Evolutionary conservation across 192 early-diverging fungal genomes (phyloP), one percentile per base, ranked within the genome.

Genomic region (Phlyctochytrium arcticum): DNA sequence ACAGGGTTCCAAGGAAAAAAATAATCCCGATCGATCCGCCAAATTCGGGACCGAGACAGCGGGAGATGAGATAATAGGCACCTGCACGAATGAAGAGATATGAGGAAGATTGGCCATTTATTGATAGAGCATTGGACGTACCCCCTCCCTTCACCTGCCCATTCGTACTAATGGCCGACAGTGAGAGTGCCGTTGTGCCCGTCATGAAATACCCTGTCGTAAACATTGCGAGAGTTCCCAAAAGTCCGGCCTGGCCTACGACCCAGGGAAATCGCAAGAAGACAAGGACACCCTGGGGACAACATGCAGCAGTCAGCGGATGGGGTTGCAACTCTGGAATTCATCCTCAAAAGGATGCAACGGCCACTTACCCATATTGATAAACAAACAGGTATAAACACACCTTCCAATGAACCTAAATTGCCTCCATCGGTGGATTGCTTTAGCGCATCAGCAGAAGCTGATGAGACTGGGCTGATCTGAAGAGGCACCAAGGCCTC

Each of bases 11-110:
- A 5, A 72, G 21, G 47, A 69, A 78, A 34, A 78, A 75, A 10
- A 78, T n/a, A 31, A 66, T 54, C 5, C 69, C 75, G 21, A 78
- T 67, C 19, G 53, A 31, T 12, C 76, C 76, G 10, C 76, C 76
- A 31, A 78, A 60, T 31, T 76, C 76, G 23, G 60, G 70, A 21
- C 76, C 76, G 17, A 78, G 60, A 12, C 36, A 49, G 17, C 72
- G 44, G 0, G 54, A 61, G 4, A 78, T 63, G 24, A 78, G 8
- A 54, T 72, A 78, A 29, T 78, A 78, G 21, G 74, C 65, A 0
- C 73, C 73, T 44, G 12, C 15, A 2, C 39, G 21, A 44, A 19
- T 44, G 0, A 44, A 19, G 21, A 12, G 21, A 44, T 44, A 44
- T 19, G 15, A 44, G 12, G 21, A 44, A 44, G 21, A 0, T 44